Evolutionary conservation across 768 basidiomycete species (phyloP).

Genomic region (Artomyces pyxidatus): DNA sequence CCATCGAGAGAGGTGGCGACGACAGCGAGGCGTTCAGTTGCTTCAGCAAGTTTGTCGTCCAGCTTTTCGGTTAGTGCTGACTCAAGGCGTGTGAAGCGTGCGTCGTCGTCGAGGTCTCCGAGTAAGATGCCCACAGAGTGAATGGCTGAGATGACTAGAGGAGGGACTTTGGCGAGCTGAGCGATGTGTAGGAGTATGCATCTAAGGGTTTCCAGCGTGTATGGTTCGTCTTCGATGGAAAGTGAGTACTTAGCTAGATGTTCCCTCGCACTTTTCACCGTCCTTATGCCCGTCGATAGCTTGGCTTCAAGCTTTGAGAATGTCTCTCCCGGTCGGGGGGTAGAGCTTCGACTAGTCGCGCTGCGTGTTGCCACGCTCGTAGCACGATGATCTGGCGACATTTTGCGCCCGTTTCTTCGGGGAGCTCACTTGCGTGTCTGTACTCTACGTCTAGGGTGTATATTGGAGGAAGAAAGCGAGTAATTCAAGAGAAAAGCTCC

Average conservation of each 20-base stretch:
- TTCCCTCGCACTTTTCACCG: neutral
- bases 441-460: neutral
- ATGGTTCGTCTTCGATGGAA: neutral
- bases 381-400: no score
- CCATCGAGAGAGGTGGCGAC: neutral
- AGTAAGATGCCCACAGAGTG: neutral
- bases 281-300: no score
- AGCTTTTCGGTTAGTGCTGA: neutral
- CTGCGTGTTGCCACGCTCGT: no score
- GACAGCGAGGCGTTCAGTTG: neutral
- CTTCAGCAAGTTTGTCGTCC: neutral
- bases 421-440: neutral
- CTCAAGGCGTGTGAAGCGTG: neutral
- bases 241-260: neutral
- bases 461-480: fast-evolving
- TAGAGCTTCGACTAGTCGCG: no score
- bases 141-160: neutral
- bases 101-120: neutral
- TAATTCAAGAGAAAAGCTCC: neutral
- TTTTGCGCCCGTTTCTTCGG: neutral
- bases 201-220: neutral
- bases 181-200: neutral
- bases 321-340: no score
- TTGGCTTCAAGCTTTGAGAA: no score
- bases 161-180: neutral